A percentile compares a stretch with the other conserved stretches of the same genome.
Evolutionary conservation across 768 basidiomycete genomes (phyloP).

Genomic region (Phylloporus sp.): DNA sequence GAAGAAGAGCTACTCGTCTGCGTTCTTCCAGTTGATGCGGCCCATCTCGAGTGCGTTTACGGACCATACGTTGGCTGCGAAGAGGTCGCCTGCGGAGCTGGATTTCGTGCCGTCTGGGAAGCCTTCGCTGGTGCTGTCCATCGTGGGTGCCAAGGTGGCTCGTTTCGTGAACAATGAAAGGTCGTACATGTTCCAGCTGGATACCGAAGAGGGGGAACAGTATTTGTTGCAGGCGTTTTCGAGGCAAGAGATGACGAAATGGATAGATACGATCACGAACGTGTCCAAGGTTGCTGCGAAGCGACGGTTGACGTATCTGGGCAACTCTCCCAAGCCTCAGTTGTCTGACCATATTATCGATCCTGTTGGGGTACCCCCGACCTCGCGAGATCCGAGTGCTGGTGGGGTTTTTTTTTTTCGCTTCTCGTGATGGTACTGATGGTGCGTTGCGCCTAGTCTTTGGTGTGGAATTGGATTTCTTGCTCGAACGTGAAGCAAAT

Average conservation of each 20-base stretch:
- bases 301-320: constrained; percentile 75
- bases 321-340: constrained; percentile 67
- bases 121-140: constrained; percentile 67
- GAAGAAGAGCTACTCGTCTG: constrained; percentile 82
- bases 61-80: constrained; percentile 46
- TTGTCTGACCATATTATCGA: constrained; percentile 69
- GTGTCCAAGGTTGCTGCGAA: constrained; percentile 72
- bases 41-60: constrained; percentile 84
- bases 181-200: constrained; percentile 76
- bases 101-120: constrained; percentile 72
- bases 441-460: constrained; percentile 46
- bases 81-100: constrained; percentile 65
- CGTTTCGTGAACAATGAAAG: constrained; percentile 76
- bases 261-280: constrained; percentile 70
- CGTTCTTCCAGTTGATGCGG: constrained; percentile 83
- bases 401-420: constrained; percentile 44
- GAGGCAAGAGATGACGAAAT: constrained; percentile 66
- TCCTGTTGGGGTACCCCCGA: constrained; percentile 40
- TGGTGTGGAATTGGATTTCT: constrained; percentile 67
- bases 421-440: constrained; percentile 2
- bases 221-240: constrained; percentile 72
- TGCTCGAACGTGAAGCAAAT: constrained; percentile 61
- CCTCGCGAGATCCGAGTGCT: constrained; percentile 68
- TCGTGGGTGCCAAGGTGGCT: constrained; percentile 66
- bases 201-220: constrained; percentile 83